Percentiles rank a stretch among this genome's conserved stretches.
phyloP scores from a whole-genome alignment of 306 rosid genomes.

The Corylus americana region DNA sequence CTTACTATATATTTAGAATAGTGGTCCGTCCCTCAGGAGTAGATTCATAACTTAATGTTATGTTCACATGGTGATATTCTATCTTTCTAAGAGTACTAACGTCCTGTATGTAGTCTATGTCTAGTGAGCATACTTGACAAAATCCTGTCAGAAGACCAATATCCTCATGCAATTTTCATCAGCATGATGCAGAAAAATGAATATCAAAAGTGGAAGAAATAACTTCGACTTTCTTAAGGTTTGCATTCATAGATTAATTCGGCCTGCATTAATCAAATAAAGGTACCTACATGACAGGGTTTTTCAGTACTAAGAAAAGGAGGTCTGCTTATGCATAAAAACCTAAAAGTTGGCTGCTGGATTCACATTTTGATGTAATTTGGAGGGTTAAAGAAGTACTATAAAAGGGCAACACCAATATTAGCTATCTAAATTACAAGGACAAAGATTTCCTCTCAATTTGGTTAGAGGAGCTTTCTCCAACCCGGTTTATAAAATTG shows the following conservation, averaged over 20 bases:
- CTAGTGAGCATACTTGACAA: too few species aligned
- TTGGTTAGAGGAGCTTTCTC: too few species aligned
- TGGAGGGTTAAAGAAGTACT: not conserved
- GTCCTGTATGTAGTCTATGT: too few species aligned
- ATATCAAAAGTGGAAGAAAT: not conserved
- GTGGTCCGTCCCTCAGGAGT: not conserved
- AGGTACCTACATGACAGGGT: not conserved
- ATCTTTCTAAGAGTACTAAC: not conserved
- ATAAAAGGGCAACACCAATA: not conserved
- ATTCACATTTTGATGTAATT: not conserved
- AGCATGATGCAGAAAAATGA: not conserved
- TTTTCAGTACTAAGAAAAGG: not conserved
- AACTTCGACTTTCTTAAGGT: not conserved
- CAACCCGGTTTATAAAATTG: too few species aligned
- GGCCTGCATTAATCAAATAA: not conserved
- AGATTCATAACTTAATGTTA: conserved; percentile 2
- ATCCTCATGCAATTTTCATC: not conserved
- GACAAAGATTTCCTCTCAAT: too few species aligned
- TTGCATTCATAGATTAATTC: not conserved
- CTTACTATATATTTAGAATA: too few species aligned
- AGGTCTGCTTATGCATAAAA: not conserved
- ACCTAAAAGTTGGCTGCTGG: not conserved
- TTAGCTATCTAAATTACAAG: not conserved
- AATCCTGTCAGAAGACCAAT: not conserved
- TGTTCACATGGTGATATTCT: not conserved